These are phyloP conservation scores for Pseudoperonospora humuli DNA, from an alignment of 352 stramenopile genomes.

Conservation along the genomic window DNA sequence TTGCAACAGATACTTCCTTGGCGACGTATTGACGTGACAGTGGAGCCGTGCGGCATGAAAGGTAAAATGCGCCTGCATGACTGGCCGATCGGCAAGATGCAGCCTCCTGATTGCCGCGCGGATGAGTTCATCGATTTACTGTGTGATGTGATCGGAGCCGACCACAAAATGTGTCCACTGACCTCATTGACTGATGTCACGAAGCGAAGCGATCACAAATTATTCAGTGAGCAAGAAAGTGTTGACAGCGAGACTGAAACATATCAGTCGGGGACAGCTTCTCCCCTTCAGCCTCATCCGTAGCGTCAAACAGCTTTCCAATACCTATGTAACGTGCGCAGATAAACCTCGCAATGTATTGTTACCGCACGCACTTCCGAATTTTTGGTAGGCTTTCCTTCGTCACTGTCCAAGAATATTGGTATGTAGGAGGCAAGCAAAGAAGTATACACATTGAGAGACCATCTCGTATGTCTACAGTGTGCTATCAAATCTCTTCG, in stretches of 20 bases:
- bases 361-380: too few species aligned
- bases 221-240: constrained; percentile 5
- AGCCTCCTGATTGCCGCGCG: constrained; percentile 47
- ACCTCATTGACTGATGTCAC: constrained; percentile 13
- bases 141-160: constrained; percentile 49
- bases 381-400: too few species aligned
- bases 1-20: constrained; percentile 46
- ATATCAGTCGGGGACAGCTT: constrained; percentile 12
- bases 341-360: neutral
- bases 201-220: constrained; percentile 7
- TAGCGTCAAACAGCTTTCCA: constrained; percentile 12
- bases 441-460: too few species aligned
- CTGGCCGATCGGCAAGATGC: constrained; percentile 76
- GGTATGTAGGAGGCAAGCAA: too few species aligned
- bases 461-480: too few species aligned
- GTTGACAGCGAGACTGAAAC: constrained; percentile 7
- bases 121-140: constrained; percentile 74
- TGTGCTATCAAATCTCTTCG: too few species aligned
- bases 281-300: constrained; percentile 16
- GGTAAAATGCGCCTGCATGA: constrained; percentile 70
- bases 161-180: constrained; percentile 42
- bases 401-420: too few species aligned
- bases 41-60: constrained; percentile 54
- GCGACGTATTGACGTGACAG: constrained; percentile 58
- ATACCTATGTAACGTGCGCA: constrained; percentile 14